Percentiles rank a stretch among this genome's conserved stretches.
Conservation (phyloP, 345 rosid species). For the Hibiscus mutabilis region DNA sequence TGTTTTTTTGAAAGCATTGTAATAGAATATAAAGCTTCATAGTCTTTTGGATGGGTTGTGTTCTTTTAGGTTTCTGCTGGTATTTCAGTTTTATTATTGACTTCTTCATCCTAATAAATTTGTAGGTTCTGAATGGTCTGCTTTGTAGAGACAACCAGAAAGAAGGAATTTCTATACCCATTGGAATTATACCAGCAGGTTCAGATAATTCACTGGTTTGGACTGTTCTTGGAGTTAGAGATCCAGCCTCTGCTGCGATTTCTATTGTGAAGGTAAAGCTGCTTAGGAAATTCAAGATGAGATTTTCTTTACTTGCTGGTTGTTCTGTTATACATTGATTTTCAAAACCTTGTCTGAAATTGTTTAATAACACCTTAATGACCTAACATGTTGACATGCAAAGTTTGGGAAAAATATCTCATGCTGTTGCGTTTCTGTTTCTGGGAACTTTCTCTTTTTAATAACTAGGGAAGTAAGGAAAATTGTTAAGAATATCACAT, state of each 20-base stretch:
- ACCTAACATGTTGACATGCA: neutral
- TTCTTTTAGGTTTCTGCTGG: neutral
- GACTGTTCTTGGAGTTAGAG: slow-evolving; percentile 97
- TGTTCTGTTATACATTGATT: neutral
- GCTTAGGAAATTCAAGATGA: neutral
- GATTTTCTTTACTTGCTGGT: neutral
- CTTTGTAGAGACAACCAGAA: slow-evolving; percentile 83
- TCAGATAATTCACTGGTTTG: slow-evolving; percentile 97
- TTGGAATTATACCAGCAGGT: slow-evolving; percentile 98
- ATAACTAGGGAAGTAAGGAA: neutral
- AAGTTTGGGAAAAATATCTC: neutral
- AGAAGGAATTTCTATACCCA: slow-evolving; percentile 97
- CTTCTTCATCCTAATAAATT: slow-evolving; percentile 10
- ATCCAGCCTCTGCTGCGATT: slow-evolving; percentile 90
- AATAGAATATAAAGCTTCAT: neutral
- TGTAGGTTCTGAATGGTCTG: slow-evolving; percentile 89
- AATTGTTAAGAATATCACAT: neutral
- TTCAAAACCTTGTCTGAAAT: neutral
- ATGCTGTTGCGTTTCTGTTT: neutral
- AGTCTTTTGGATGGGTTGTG: neutral
- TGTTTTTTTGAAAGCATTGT: neutral
- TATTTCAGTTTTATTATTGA: neutral
- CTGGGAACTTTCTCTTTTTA: neutral
- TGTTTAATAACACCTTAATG: neutral
- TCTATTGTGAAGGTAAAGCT: slow-evolving; percentile 79